Conservation (phyloP, 192 early-diverging fungal species). For the Entomortierella parvispora region DNA sequence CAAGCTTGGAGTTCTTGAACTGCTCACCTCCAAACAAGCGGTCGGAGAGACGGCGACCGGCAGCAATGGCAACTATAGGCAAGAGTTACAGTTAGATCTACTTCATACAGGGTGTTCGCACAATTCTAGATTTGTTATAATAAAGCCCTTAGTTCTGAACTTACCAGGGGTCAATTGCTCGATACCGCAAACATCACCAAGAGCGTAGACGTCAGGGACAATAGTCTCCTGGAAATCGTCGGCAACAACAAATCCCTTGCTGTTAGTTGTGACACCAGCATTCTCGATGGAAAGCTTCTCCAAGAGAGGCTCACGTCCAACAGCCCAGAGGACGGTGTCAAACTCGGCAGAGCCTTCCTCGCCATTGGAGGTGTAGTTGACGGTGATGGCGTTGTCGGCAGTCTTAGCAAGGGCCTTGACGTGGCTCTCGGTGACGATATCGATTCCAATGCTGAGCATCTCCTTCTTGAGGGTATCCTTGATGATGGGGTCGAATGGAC, state of each 20-base stretch:
- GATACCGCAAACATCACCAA: constrained; percentile 95
- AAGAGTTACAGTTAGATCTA: neutral
- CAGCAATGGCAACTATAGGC: constrained; percentile 88
- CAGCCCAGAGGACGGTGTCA: constrained; percentile 92
- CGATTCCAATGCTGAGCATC: constrained; percentile 80
- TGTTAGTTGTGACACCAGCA: constrained; percentile 69
- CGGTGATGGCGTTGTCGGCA: constrained; percentile 58
- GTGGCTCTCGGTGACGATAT: constrained; percentile 75
- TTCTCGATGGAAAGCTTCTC: constrained; percentile 75
- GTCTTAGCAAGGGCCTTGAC: constrained; percentile 72
- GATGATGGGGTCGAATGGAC: constrained; percentile 87
- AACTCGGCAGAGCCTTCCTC: constrained; percentile 65
- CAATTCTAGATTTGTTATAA: too few species aligned
- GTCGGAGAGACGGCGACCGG: constrained; percentile 89
- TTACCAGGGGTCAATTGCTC: constrained; percentile 91
- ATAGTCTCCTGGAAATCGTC: constrained; percentile 92
- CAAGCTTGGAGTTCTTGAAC: constrained; percentile 81
- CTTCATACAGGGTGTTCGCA: too few species aligned
- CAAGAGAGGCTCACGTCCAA: constrained; percentile 85
- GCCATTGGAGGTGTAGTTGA: constrained; percentile 55
- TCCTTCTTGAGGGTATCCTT: constrained; percentile 81
- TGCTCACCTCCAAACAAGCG: constrained; percentile 87
- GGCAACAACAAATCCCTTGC: constrained; percentile 77
- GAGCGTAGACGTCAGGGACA: constrained; percentile 77
- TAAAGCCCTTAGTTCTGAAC: neutral